phyloP scores from a whole-genome alignment of 2,329 filamentous ascomycete species.

The Apiospora malaysiana region DNA sequence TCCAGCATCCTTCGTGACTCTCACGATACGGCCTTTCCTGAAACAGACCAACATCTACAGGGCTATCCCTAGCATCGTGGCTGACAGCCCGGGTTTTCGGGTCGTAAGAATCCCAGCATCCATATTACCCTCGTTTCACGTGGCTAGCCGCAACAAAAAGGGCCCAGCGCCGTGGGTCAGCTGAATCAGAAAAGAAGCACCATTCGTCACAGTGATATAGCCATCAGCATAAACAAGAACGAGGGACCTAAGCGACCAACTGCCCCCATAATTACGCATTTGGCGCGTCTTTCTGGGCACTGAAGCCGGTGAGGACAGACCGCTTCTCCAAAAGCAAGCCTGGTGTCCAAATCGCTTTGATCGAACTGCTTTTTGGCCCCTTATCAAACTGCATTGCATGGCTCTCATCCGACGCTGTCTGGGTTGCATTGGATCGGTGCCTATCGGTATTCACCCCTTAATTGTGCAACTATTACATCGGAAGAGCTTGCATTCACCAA shows the following conservation, averaged over 20 bases:
- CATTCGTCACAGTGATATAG: background rate
- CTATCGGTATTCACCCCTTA: background rate
- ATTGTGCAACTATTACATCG: background rate
- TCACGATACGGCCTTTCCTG: background rate
- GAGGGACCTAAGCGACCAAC: background rate
- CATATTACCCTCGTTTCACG: background rate
- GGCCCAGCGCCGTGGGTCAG: background rate
- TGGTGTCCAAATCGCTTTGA: background rate
- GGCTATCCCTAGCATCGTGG: background rate
- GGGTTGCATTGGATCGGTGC: background rate
- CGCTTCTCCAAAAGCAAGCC: background rate
- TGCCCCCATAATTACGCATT: background rate
- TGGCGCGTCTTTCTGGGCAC: background rate
- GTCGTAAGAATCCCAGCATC: background rate
- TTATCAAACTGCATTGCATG: background rate
- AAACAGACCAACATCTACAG: background rate
- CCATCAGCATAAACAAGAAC: no score
- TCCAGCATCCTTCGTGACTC: background rate
- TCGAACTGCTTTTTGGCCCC: background rate
- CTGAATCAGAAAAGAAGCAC: background rate
- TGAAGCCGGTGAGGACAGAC: background rate
- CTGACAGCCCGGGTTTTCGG: background rate
- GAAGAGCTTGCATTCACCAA: background rate
- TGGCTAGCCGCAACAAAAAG: background rate
- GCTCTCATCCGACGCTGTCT: slow-evolving; percentile 1